phyloP scores from a whole-genome alignment of 106 monocot species.

The Apostasia shenzhenica region DNA sequence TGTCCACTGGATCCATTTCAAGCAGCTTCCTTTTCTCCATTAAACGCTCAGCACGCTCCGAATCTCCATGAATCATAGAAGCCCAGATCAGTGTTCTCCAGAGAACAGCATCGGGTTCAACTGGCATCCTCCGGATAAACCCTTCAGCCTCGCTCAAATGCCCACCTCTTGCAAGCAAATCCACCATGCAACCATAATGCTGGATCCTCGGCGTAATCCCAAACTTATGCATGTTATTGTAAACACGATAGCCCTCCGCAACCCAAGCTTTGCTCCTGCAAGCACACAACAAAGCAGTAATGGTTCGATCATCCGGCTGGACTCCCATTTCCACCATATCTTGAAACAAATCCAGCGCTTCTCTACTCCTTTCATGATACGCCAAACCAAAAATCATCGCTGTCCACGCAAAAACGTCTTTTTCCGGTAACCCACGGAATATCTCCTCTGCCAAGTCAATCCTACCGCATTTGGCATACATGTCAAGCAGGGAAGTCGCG shows the following conservation, averaged over 20 bases:
- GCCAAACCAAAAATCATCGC: slow-evolving; percentile 45
- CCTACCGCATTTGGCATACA: slow-evolving; percentile 18
- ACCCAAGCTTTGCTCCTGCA: slow-evolving; percentile 44
- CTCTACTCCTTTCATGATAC: slow-evolving; percentile 31
- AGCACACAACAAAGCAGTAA: slow-evolving; percentile 27
- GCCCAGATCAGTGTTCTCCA: slow-evolving; percentile 53
- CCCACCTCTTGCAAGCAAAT: slow-evolving; percentile 39
- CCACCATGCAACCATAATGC: slow-evolving; percentile 62
- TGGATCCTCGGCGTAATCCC: slow-evolving; percentile 33
- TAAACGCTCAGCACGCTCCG: slow-evolving; percentile 18
- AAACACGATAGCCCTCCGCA: slow-evolving; percentile 26
- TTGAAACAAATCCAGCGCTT: slow-evolving; percentile 36
- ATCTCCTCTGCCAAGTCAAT: slow-evolving; percentile 13
- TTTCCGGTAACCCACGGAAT: neutral
- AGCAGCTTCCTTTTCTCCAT: slow-evolving; percentile 16
- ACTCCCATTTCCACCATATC: slow-evolving; percentile 23
- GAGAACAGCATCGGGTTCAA: slow-evolving; percentile 32
- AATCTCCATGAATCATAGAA: slow-evolving; percentile 30
- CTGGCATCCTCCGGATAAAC: slow-evolving; percentile 23
- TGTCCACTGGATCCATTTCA: slow-evolving; percentile 8
- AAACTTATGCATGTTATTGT: slow-evolving; percentile 22
- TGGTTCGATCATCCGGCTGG: slow-evolving; percentile 31
- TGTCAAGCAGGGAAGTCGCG: slow-evolving; percentile 9
- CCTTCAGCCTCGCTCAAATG: slow-evolving; percentile 33
- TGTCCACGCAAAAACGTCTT: slow-evolving; percentile 13